A percentile compares a stretch with the other conserved stretches of the same genome.
Conservation (phyloP, 1,139 yeast genomes). For the Candida mesenterica region DNA sequence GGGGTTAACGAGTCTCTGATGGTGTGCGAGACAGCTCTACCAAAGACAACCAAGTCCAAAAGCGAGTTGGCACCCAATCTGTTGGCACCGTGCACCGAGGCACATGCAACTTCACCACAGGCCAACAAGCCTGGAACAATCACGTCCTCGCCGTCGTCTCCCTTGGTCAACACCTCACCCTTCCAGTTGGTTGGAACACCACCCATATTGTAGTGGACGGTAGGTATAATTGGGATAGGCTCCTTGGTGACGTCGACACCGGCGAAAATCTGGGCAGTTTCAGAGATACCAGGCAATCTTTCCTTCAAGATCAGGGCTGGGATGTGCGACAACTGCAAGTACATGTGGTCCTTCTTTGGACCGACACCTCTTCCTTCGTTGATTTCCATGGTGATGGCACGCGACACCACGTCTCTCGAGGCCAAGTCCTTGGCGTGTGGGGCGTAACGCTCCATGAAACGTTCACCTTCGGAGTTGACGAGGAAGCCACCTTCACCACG, state of each 20-base stretch:
- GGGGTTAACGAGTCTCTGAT: conserved; percentile 83
- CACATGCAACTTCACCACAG: conserved; percentile 99
- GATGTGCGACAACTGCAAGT: conserved; percentile 88
- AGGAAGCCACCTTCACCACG: conserved; percentile 99
- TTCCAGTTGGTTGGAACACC: conserved; percentile 98
- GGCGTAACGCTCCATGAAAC: conserved; percentile 99
- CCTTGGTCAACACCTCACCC: conserved; percentile 88
- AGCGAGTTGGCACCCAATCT: conserved; percentile 99
- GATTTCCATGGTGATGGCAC: conserved; percentile 98
- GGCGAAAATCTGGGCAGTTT: conserved; percentile 96
- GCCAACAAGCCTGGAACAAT: conserved; percentile 94
- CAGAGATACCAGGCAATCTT: conserved; percentile 98
- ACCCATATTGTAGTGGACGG: conserved; percentile 99
- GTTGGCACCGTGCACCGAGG: conserved; percentile 98
- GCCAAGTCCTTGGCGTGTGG: conserved; percentile 99
- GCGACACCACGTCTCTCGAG: conserved; percentile 95
- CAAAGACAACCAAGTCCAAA: conserved; percentile 94
- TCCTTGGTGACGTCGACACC: conserved; percentile 99
- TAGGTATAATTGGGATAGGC: conserved; percentile 97
- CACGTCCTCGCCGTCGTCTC: conserved; percentile 85
- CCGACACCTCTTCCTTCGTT: conserved; percentile 99
- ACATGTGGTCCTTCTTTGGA: conserved; percentile 92
- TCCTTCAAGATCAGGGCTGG: conserved; percentile 91
- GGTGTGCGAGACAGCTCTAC: conserved; percentile 96
- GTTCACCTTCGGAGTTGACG: conserved; percentile 95